Percentiles rank a stretch among this genome's conserved stretches.
Conservation (phyloP, 1,284 basidiomycete genomes). For the Trichosporon faecale region DNA sequence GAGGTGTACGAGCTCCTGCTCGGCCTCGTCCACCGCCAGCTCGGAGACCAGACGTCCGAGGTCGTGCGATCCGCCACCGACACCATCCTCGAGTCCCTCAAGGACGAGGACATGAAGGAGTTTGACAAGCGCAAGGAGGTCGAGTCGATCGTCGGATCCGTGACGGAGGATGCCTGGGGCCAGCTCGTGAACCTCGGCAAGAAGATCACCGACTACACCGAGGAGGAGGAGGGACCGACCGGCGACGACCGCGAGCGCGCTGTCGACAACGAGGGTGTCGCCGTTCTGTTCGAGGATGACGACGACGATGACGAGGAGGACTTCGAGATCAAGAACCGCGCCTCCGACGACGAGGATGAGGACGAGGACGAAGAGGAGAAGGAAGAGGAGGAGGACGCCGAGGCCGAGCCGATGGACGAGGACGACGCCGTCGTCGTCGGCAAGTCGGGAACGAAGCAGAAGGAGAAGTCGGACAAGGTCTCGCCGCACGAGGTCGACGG, state of each 20-base stretch:
- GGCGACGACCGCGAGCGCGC: constrained; percentile 61
- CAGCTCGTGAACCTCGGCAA: constrained; percentile 85
- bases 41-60: constrained; percentile 95
- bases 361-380: constrained; percentile 72
- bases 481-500: constrained; percentile 90
- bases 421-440: constrained; percentile 66
- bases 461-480: constrained; percentile 62
- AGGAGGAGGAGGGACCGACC: constrained; percentile 76
- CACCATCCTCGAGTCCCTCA: constrained; percentile 81
- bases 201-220: constrained; percentile 94
- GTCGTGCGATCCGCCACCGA: constrained; percentile 93
- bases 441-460: constrained; percentile 39
- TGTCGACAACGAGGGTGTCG: constrained; percentile 74
- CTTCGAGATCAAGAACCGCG: constrained; percentile 62
- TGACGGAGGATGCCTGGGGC: constrained; percentile 74
- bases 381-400: constrained; percentile 55
- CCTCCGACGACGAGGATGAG: constrained; percentile 60
- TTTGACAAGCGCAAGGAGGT: constrained; percentile 97
- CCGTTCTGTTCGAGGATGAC: constrained; percentile 94
- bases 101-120: constrained; percentile 86
- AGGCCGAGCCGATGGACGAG: constrained; percentile 47
- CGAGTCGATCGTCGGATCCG: constrained; percentile 69
- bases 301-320: constrained; percentile 74
- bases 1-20: constrained; percentile 94
- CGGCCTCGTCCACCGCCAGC: constrained; percentile 70